Base-by-base conservation (phyloP, 176 grass and related monocot species). In the Zea luxurians region DNA sequence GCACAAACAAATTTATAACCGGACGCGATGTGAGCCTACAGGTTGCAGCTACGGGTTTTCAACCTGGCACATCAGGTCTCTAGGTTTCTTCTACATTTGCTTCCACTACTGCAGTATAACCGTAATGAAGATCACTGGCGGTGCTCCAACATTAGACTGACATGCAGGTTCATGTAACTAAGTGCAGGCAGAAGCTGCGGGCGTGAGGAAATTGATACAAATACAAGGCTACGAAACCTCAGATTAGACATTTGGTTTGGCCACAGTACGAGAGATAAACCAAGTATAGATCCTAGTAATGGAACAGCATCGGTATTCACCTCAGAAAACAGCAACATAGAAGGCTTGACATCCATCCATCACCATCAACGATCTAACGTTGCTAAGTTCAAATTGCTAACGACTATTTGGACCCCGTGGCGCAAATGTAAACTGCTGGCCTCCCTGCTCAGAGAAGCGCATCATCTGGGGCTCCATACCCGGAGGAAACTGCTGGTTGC, bases 401-500 rank as follows among this genome's bases (percentile, higher is more conserved):
- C 20, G 48, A 43, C 53, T 54, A 48, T 75, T 86, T 0, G 88
- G 83, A 69, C 54, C 50, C 8, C 4, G 73, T 0, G 66, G 68
- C 9, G 64, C 76, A 82, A 83, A 83, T 34, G 63, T 83, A 69
- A 61, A 68, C 41, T 86, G 75, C 61, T 55, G 87, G 0, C 83
- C 74, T 69, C 88, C 74, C 37, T 79, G 88, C 37, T 75, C 79
- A 6, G 78, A 52, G 6, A 85, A 85, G 27, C 6, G 73, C 87
- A 82, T 89, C 73, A 78, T 82, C 78, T 78, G 81, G 40, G 81
- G 76, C 21, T 78, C 81, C 7, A 73, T 21, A 48, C 86, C 86
- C 8, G 77, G 65, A 71, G 71, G 86, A 66, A 81, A 83, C 46
- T 88, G 86, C 77, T 89, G 87, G 42, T 76, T 71, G 5, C 77